A percentile compares a stretch with the other conserved stretches of the same genome.
Conservation (phyloP, 2,329 filamentous ascomycete genomes). For the Fusarium sp. region DNA sequence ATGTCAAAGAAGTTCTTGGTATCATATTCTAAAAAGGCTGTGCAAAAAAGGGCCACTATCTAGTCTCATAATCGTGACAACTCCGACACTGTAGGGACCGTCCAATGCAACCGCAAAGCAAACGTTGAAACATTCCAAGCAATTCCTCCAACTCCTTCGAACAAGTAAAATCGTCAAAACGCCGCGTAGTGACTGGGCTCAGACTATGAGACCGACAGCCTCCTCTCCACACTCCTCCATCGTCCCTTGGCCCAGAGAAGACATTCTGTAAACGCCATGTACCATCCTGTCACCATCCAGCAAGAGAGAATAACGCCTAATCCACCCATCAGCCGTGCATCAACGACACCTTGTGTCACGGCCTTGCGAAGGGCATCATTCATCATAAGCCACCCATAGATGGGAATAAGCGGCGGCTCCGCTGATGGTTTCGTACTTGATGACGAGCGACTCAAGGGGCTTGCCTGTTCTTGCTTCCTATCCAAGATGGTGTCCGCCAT, state of each 20-base stretch:
- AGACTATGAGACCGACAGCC: conserved; percentile 26
- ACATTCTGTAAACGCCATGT: conserved; percentile 61
- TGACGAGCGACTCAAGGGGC: conserved; percentile 19
- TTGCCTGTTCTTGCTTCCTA: conserved; percentile 51
- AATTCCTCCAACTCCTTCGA: conserved; percentile 13
- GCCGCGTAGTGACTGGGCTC: not conserved
- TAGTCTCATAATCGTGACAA: conserved; percentile 12
- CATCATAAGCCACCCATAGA: conserved; percentile 59
- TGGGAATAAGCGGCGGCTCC: conserved; percentile 51
- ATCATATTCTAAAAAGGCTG: conserved; percentile 34
- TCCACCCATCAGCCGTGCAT: conserved; percentile 58
- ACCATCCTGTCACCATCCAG: conserved; percentile 62
- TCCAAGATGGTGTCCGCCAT: conserved; percentile 66
- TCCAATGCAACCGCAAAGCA: conserved; percentile 18
- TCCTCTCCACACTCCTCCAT: conserved; percentile 47
- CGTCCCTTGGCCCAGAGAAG: conserved; percentile 54
- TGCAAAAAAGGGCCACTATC: not conserved
- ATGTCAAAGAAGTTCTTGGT: conserved; percentile 30
- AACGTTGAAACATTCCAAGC: conserved; percentile 2
- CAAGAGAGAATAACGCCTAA: conserved; percentile 60
- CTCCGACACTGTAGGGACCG: conserved; percentile 25
- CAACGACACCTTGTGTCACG: conserved; percentile 53
- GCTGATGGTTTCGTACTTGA: conserved; percentile 35
- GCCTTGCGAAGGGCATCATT: conserved; percentile 53
- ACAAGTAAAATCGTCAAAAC: conserved; percentile 8